Base-by-base conservation (phyloP, 805 yeast species). In the Candida palmyrensis region DNA sequence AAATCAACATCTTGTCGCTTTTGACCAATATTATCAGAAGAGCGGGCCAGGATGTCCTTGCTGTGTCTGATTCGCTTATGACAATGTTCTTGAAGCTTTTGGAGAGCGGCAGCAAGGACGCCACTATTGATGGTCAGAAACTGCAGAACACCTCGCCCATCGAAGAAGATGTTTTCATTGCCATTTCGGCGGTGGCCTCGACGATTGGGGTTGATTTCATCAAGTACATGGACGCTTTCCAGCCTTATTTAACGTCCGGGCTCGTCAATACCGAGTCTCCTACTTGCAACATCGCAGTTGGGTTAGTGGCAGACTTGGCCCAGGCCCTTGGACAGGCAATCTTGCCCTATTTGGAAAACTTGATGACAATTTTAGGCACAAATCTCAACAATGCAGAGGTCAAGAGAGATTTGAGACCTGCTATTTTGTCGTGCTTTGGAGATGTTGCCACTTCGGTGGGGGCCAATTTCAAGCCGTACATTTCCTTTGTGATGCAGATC, bases 131-230 rank as follows among this genome's bases (percentile, higher is more conserved):
- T 21, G 23, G 10, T 11, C 23, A 21, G 11, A 9, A 21, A 21
- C 74, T 70, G 47, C 73, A 77, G 51, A 77, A 81, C 30, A 80
- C 80, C 57, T 77, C 95, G 7, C 62, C 87, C 32, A 79, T 90
- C 35, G 98, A 92, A 57, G 98, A 92, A 61, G 98, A 92, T 56
- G 78, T 92, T 6, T 85, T 88, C 57, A 85, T 87, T 53, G 94
- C 96, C 11, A 77, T 92, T 43, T 82, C 96, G 22, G 85, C 97
- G 0, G 73, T 92, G 39, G 92, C 97, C 2, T 73, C 83, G 26
- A 82, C 96, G 2, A 62, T 85, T 44, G 94, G 82, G 36, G 71
- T 65, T 26, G 67, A 69, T 15, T 92, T 92, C 54, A 69, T 70
- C 46, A 77, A 75, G 47, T 92, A 86, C 57, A 77, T 89, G 79